phyloP scores from a whole-genome alignment of 2,329 filamentous ascomycete genomes.

The Escovopsis sp. region DNA sequence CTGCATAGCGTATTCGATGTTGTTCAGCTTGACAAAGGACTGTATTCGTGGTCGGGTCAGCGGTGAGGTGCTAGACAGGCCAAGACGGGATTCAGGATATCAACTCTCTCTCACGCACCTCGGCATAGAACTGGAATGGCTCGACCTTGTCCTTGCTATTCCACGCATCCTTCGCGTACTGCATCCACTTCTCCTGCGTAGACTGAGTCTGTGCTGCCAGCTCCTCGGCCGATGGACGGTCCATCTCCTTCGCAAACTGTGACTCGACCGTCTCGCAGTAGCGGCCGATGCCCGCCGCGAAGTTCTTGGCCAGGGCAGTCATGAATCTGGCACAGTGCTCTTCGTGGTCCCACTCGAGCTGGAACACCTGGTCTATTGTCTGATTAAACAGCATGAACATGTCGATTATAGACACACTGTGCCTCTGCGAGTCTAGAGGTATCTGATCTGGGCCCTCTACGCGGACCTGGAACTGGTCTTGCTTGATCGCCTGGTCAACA shows the following conservation, averaged over 20 bases:
- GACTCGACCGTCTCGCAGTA: slow-evolving; percentile 89
- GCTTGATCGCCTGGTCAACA: slow-evolving; percentile 80
- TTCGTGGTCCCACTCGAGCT: slow-evolving; percentile 85
- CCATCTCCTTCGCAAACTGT: slow-evolving; percentile 82
- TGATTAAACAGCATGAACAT: slow-evolving; percentile 91
- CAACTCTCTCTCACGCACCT: slow-evolving; percentile 40
- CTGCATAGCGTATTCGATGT: slow-evolving; percentile 86
- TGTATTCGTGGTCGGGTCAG: slow-evolving; percentile 20
- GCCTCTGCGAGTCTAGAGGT: slow-evolving; percentile 65
- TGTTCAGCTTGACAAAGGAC: slow-evolving; percentile 97
- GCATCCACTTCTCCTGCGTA: slow-evolving; percentile 83
- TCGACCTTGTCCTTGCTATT: slow-evolving; percentile 84
- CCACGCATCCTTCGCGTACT: slow-evolving; percentile 87
- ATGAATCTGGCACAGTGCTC: slow-evolving; percentile 93
- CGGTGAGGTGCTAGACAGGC: neutral
- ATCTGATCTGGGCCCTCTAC: slow-evolving; percentile 46
- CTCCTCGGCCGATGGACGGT: slow-evolving; percentile 77
- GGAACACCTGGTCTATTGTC: slow-evolving; percentile 70
- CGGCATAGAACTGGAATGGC: slow-evolving; percentile 89
- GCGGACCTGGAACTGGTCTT: slow-evolving; percentile 72
- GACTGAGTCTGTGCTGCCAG: slow-evolving; percentile 63
- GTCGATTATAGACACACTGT: slow-evolving; percentile 87
- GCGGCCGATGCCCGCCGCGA: slow-evolving; percentile 65
- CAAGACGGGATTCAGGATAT: neutral
- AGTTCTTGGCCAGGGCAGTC: slow-evolving; percentile 77